Percentiles rank a stretch among this genome's conserved stretches.
phyloP scores from a whole-genome alignment of 2,329 filamentous ascomycete species.

The Alternaria alternata region DNA sequence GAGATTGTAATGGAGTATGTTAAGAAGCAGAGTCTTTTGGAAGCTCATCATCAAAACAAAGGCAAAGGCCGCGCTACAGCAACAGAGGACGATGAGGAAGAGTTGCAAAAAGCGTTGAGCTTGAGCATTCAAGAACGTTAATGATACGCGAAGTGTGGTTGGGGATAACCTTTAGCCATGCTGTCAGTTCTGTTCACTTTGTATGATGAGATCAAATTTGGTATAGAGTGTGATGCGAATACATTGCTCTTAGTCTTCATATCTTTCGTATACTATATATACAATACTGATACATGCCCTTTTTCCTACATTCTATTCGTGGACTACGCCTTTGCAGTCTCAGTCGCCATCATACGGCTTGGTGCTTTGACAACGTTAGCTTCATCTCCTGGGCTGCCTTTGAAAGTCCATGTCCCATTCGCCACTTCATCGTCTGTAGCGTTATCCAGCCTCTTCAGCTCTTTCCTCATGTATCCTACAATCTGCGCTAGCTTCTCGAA shows the following conservation, averaged over 20 bases:
- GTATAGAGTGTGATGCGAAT: not conserved
- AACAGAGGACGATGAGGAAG: not conserved
- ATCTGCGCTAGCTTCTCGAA: constrained; percentile 67
- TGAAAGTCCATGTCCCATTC: constrained; percentile 59
- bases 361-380: constrained; percentile 35
- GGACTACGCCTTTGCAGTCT: constrained; percentile 20
- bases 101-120: not conserved
- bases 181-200: not conserved
- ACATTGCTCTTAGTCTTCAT: not conserved
- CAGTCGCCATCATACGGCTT: constrained; percentile 34
- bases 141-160: not conserved
- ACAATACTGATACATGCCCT: constrained; percentile 9
- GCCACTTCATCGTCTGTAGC: constrained; percentile 62
- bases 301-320: not conserved
- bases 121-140: not conserved
- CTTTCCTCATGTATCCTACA: constrained; percentile 69
- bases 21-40: constrained; percentile 75
- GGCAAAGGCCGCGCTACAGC: constrained; percentile 2
- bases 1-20: constrained; percentile 78
- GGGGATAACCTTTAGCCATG: not conserved
- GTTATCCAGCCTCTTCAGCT: constrained; percentile 62
- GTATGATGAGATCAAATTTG: not conserved
- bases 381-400: constrained; percentile 53
- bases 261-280: constrained; percentile 4
- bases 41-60: constrained; percentile 62